Conservation (phyloP, 2,329 filamentous ascomycete genomes). For the Colletotrichum acutatum region DNA sequence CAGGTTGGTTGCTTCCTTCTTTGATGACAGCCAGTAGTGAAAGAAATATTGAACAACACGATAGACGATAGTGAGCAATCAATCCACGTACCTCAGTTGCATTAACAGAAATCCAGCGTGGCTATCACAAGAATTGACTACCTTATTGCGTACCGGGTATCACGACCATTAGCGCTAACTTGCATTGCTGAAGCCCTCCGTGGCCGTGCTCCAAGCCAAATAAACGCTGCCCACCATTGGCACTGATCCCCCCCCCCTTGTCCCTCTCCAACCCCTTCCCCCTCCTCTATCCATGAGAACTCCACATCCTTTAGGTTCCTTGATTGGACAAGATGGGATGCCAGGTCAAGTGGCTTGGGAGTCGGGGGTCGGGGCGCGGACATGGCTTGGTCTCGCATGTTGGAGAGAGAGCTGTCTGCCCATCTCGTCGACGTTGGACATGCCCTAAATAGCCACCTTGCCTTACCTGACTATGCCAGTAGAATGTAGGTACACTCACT, state of each 20-base stretch:
- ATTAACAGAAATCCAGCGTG: no score
- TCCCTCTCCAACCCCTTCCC: not conserved
- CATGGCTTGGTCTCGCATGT: slow-evolving; percentile 8
- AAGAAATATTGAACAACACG: not conserved
- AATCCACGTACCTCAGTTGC: not conserved
- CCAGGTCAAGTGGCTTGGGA: not conserved
- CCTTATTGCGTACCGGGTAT: not conserved
- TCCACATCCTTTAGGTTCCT: not conserved
- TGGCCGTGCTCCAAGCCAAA: slow-evolving; percentile 12
- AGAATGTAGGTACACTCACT: no score
- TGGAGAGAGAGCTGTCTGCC: not conserved
- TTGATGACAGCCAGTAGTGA: not conserved
- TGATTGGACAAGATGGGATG: not conserved
- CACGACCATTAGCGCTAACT: not conserved
- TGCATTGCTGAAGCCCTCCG: not conserved
- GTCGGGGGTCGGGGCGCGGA: not conserved
- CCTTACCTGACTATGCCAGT: no score
- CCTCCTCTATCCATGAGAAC: not conserved
- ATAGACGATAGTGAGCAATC: not conserved
- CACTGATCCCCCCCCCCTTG: not conserved
- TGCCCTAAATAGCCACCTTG: no score
- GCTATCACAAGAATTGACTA: no score
- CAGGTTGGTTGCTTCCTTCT: not conserved
- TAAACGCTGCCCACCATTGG: not conserved
- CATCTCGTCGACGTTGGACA: not conserved